Percentiles rank a stretch among this genome's conserved stretches.
phyloP scores from a whole-genome alignment of 73 alveolate species.

The Loxodes magnus region DNA sequence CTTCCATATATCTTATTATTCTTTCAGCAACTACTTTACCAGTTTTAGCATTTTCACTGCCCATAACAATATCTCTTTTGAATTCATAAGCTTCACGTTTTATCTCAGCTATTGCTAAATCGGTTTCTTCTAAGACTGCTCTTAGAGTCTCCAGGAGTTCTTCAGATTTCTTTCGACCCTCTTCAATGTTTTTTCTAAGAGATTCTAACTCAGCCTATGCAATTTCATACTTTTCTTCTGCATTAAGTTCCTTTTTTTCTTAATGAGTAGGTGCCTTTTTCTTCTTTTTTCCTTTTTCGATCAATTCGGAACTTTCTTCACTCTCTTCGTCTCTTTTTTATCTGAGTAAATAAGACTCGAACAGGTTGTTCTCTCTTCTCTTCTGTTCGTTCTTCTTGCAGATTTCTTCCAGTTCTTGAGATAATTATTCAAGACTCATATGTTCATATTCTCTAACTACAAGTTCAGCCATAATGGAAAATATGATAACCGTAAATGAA shows the following conservation, averaged over 20 bases:
- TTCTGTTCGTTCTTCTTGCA: conserved; percentile 68
- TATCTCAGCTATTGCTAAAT: conserved; percentile 71
- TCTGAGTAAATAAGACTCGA: conserved; percentile 56
- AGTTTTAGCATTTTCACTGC: conserved; percentile 78
- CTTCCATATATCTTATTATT: conserved; percentile 75
- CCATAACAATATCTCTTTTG: conserved; percentile 58
- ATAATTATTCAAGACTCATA: conserved; percentile 56
- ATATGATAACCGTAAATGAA: no score
- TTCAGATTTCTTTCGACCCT: conserved; percentile 75
- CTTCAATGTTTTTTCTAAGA: conserved; percentile 59
- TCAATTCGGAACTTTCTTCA: conserved; percentile 38
- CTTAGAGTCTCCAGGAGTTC: conserved; percentile 56
- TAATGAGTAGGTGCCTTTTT: conserved; percentile 12
- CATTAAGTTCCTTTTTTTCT: conserved; percentile 37
- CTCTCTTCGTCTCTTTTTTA: conserved; percentile 36
- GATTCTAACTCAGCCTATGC: conserved; percentile 69
- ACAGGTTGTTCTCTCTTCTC: conserved; percentile 64
- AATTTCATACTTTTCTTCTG: conserved; percentile 74
- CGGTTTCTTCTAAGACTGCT: conserved; percentile 83
- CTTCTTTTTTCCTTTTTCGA: conserved; percentile 22
- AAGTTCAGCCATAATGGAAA: conserved; percentile 8
- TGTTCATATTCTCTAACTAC: conserved; percentile 45
- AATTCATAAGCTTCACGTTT: conserved; percentile 81
- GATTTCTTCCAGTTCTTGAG: conserved; percentile 41
- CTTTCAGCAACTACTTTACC: conserved; percentile 80